Evolutionary conservation across 495 filamentous ascomycete species (phyloP), one percentile per base, ranked within the genome.

Genomic region (Xylaria nigripes): DNA sequence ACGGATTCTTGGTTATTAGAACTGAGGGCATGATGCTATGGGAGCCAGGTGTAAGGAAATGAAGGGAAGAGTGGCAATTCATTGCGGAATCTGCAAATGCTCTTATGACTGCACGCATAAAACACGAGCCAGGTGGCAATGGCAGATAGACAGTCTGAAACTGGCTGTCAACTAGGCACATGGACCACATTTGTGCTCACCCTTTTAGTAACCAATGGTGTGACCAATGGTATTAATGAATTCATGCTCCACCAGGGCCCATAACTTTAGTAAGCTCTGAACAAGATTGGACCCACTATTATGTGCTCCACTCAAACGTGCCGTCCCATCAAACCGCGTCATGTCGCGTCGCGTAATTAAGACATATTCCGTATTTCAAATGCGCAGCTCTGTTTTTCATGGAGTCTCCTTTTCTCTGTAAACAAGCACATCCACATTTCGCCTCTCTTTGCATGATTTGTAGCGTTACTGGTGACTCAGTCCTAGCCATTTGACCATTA

Each of bases 321-420:
- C 21, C 22, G 22, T 19, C n/a, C 22, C 6, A 29, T 29, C 44
- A 18, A 2, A n/a, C 25, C 45, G 32, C 43, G 44, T 47, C 51
- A 13, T 21, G 51, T 47, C 42, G 21, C 30, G 50, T 53, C 50
- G 42, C 50, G 41, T 45, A 15, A 38, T 34, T 34, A 2, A 8
- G 4, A 29, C 5, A 24, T 6, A 9, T 32, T 22, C 18, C 25
- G 15, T 2, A 15, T 48, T 16, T 1, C 30, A 29, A 27, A 21
- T 27, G 2, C 25, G 8, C 3, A 18, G 16, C 4, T 23, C 15
- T 40, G 44, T 29, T 22, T n/a, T 40, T 51, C 18, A 16, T 43
- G 9, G 18, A 21, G 15, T 24, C 29, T 22, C 34, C 8, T 24
- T 15, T 22, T 30, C 9, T 30, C 27, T 40, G 5, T 9, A 19